Base-by-base conservation (phyloP, 176 grass and related monocot species). In the maize (Zea mays) region DNA sequence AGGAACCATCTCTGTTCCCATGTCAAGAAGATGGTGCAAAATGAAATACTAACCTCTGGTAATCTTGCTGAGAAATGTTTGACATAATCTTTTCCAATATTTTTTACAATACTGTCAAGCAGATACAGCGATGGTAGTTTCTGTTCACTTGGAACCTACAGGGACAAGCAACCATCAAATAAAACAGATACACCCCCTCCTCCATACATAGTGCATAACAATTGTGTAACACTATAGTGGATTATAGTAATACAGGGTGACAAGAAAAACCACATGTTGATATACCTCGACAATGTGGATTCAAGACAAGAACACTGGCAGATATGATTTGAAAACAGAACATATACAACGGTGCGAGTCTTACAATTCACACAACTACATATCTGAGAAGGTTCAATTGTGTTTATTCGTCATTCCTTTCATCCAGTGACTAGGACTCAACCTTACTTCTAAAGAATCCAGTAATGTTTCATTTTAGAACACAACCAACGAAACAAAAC, bases 51-150 rank as follows among this genome's bases (percentile, higher is more conserved):
- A 80, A 96, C 96, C 90, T 99, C 92, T 67, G 92, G 90, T 81
- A 99, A 72, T 60, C 81, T 90, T 72, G 81, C 56, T 76, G 96
- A 83, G 88, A 99, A 99, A 90, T 95, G 85, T 79, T 90, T 99
- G 46, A 90, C 82, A 72, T 99, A 99, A 81, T 96, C 92, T 87
- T 91, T 92, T 81, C 92, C 96, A 16, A 99, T 95, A 84, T 99
- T 99, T 82, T 99, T 99, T 51, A 99, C 96, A 83, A 99, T 95
- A 84, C 96, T 99, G 82, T 99, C 96, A 66, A 99, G 81, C 35
- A 99, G 86, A 83, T 99, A 99, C 36, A 99, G 85, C 54, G 96
- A 99, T 50, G 96, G 96, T 76, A 99, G 67, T 69, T 96, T 99
- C 79, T 99, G 90, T 6, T 99, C 96, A 79, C 81, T 84, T 73